A percentile compares a stretch with the other conserved stretches of the same genome.
These are phyloP conservation scores for Verticillium nonalfalfae DNA, from an alignment of 2,329 filamentous ascomycete genomes.

Conservation along the genomic window DNA sequence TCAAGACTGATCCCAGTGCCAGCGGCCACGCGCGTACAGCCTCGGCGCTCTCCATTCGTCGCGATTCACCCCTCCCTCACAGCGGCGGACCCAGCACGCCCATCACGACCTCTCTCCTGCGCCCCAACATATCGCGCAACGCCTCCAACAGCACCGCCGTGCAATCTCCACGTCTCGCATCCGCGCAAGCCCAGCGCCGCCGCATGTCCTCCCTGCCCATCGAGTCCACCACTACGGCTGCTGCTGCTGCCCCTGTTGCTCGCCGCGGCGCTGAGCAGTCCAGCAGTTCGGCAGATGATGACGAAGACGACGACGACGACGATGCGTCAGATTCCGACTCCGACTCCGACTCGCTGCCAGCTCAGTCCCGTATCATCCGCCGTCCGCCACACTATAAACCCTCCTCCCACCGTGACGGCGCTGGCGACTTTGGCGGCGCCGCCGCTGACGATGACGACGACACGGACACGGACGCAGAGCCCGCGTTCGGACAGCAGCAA, in stretches of 20 bases:
- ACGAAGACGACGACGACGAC: constrained; percentile 20
- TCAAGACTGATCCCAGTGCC: constrained; percentile 47
- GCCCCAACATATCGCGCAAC: constrained; percentile 39
- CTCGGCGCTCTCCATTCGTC: constrained; percentile 51
- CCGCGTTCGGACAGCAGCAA: constrained; percentile 43
- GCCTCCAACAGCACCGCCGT: constrained; percentile 39
- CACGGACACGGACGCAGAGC: constrained; percentile 43
- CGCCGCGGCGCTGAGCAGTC: constrained; percentile 8
- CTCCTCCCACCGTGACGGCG: constrained; percentile 7
- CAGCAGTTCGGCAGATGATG: constrained; percentile 22
- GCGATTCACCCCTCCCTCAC: constrained; percentile 47
- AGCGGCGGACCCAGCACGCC: constrained; percentile 41
- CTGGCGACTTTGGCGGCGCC: constrained; percentile 13
- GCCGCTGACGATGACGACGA: constrained; percentile 42
- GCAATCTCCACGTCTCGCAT: constrained; percentile 20
- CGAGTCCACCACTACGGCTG: constrained; percentile 11
- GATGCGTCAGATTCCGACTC: constrained; percentile 35
- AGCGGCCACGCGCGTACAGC: constrained; percentile 32
- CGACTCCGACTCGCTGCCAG: constrained; percentile 41
- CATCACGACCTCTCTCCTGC: constrained; percentile 29
- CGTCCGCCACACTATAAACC: constrained; percentile 47
- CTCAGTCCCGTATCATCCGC: constrained; percentile 53
- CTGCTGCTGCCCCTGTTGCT: neutral
- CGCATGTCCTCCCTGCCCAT: constrained; percentile 40
- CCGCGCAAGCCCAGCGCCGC: constrained; percentile 24